Conservation (phyloP, 1,284 basidiomycete genomes). For the Ganoderma lucidum region DNA sequence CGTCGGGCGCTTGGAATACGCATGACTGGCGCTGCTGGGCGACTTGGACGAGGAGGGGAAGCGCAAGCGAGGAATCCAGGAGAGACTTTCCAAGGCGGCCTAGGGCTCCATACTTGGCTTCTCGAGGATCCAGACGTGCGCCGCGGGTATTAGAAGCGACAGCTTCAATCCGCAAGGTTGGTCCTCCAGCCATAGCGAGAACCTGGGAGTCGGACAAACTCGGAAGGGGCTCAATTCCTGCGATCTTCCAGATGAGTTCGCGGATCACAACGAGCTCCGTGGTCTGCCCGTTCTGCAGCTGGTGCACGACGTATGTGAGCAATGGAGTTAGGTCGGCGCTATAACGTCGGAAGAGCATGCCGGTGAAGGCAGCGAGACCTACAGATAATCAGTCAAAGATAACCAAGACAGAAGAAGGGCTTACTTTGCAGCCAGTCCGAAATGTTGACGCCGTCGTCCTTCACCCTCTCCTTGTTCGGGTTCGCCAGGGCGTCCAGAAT, state of each 20-base stretch:
- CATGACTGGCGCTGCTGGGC: conserved; percentile 88
- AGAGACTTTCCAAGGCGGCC: conserved; percentile 76
- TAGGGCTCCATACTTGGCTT: conserved; percentile 66
- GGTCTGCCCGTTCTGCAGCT: conserved; percentile 83
- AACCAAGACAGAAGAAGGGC: conserved; percentile 42
- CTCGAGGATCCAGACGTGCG: conserved; percentile 69
- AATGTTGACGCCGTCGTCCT: conserved; percentile 92
- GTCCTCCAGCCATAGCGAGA: conserved; percentile 89
- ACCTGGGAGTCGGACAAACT: conserved; percentile 92
- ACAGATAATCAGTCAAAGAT: conserved; percentile 26
- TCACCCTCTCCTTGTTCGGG: conserved; percentile 85
- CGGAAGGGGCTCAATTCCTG: conserved; percentile 91
- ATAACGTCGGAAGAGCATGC: conserved; percentile 91
- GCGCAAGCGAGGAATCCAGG: conserved; percentile 75
- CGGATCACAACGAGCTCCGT: conserved; percentile 92
- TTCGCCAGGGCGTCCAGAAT: conserved; percentile 91
- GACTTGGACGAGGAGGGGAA: conserved; percentile 88
- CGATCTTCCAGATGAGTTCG: conserved; percentile 95
- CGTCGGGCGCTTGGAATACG: conserved; percentile 73
- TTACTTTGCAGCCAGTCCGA: conserved; percentile 94
- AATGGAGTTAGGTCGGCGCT: conserved; percentile 86
- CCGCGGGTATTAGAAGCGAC: conserved; percentile 78
- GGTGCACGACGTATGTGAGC: conserved; percentile 91
- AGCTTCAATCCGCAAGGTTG: conserved; percentile 86
- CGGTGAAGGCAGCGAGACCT: conserved; percentile 94